Base-by-base conservation (phyloP, 2,329 filamentous ascomycete genomes). In the Tympanopsis confertula region DNA sequence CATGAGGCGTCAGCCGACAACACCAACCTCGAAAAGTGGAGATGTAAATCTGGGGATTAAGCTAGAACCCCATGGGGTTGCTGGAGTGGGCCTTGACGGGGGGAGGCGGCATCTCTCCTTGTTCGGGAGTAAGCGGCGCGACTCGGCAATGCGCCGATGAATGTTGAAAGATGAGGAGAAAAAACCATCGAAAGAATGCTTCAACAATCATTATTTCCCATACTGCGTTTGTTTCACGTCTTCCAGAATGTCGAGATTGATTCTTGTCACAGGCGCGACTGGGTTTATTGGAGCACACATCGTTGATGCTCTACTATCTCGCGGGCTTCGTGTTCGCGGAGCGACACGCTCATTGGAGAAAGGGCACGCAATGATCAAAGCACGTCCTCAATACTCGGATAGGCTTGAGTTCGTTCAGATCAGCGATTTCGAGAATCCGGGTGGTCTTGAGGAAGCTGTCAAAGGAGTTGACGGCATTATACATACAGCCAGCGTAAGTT, bases 401-500 rank as follows among this genome's bases (percentile, higher is more conserved):
- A 51, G 49, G 14, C 51, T 68, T 12, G 58, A 65, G 22, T 65
- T 66, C 33, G 55, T 66, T 2, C 47, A 58, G 18, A 55, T 68
- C 1, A 42, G 53, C 4, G 64, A 68, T 38, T 65, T 69, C 37
- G 50, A 58, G 10, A 51, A 55, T 1, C 47, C 51, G 0, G 55
- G 55, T 0, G 58, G 56, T 1, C 55, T 67, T 4, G 44, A 48
- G 4, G 51, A 60, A 2, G 57, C 55, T 0, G 54, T 65, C 20
- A 48, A 63, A 12, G 62, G 51, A 1, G 53, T 68, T 2, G 60
- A 66, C 14, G 61, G 50, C 0, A 53, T 68, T 1, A 58, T 68
- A 13, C 64, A 68, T 35, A 53, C 61, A 1, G 65, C 65, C 4
- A 67, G 61, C 40, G 61, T 62, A 46, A 32, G 57, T 49, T n/a